Percentiles rank a stretch among this genome's conserved stretches.
Conservation (phyloP, 495 filamentous ascomycete species). For the Pseudotulostoma volvatum region DNA sequence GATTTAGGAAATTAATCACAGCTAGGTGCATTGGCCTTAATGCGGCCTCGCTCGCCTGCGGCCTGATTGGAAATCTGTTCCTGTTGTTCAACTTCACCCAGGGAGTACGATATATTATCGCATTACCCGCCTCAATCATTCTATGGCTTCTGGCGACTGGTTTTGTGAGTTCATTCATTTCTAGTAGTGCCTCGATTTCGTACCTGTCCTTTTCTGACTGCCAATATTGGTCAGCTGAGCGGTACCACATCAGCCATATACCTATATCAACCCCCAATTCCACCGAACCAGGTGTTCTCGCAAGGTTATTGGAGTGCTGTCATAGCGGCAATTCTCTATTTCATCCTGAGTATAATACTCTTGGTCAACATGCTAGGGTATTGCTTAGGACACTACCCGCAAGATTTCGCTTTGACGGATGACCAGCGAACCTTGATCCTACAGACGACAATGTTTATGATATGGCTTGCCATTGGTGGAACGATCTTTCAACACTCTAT, state of each 20-base stretch:
- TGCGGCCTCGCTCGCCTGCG: conserved; percentile 45
- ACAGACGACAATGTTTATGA: conserved; percentile 45
- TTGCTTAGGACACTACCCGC: conserved; percentile 59
- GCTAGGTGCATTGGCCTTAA: conserved; percentile 39
- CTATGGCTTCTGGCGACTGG: conserved; percentile 50
- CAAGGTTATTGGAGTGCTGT: conserved; percentile 68
- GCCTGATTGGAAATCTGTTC: conserved; percentile 53
- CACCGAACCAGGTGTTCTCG: conserved; percentile 44
- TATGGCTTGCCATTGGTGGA: conserved; percentile 45
- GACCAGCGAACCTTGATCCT: conserved; percentile 52
- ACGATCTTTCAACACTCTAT: conserved; percentile 37
- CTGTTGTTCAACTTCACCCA: conserved; percentile 75
- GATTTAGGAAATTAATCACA: background rate
- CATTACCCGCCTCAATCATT: conserved; percentile 50
- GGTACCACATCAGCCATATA: conserved; percentile 43
- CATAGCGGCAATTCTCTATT: conserved; percentile 49
- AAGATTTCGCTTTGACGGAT: conserved; percentile 56
- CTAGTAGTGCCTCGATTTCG: background rate
- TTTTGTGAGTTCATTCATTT: conserved; percentile 34
- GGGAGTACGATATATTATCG: conserved; percentile 60
- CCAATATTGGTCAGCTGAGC: conserved; percentile 32
- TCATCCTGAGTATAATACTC: conserved; percentile 43
- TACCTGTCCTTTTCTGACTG: background rate
- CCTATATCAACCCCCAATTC: conserved; percentile 40
- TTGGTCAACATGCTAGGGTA: conserved; percentile 71